Evolutionary conservation across 2,329 filamentous ascomycete genomes (phyloP), one percentile per base, ranked within the genome.

Genomic region (Aureobasidium leucospermi): DNA sequence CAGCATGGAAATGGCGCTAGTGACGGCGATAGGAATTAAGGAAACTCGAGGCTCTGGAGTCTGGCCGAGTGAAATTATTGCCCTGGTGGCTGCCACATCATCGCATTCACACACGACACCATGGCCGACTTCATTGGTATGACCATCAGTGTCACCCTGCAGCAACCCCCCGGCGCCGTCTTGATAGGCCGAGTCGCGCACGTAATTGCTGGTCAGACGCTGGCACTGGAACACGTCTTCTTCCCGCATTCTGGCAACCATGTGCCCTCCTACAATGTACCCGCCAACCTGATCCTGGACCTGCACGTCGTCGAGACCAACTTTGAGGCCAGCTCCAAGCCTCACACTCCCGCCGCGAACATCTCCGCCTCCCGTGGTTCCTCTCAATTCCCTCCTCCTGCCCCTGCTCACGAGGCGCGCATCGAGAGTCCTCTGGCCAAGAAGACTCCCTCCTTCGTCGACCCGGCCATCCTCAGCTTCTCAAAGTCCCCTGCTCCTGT

Each of bases 391-490:
- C 53, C 53, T 19, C 29, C 47, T 15, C 39, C 38, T 28, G 16
- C 41, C 23, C 32, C 47, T 47, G 32, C 29, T 19, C 34, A 16
- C 11, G 43, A 61, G n/a, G 65, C 53, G 23, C 39, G 39, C 19
- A 51, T 48, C 41, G 49, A 60, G 31, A 59, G 38, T n/a, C 59
- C 43, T 19, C 31, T 46, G 45, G 60, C 59, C 36, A 39, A 55
- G n/a, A 46, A 60, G 42, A 51, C 58, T 23, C 59, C 41, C 16
- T 59, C 59, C 0, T 90, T 94, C 67, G 80, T 86, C n/a, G 90
- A 95, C 67, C 90, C 90, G 10, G 90, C 90, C 3, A 95, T 95
- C 59, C 70, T 95, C 47, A 91, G 89, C 69, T 82, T 89, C 69
- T 72, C 72, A 19, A 77, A 67, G 62, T 72, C 66, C 53, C 70